Evolutionary conservation across 768 basidiomycete species (phyloP), one percentile per base, ranked within the genome.

Genomic region (Astraeus odoratus): DNA sequence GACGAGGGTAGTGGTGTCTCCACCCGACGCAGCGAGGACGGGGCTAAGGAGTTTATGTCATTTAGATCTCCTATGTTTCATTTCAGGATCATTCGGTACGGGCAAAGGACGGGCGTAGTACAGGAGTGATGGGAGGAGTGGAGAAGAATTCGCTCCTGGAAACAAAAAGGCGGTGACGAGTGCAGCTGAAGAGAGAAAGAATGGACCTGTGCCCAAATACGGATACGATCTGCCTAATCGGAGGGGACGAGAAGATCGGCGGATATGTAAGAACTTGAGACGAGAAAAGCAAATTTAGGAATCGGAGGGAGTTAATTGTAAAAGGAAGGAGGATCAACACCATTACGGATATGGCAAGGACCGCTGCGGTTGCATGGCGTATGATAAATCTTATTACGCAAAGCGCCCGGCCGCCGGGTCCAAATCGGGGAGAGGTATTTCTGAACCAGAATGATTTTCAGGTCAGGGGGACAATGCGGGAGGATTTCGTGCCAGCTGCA

Each of bases 241-340:
- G 24, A 37, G 27, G 31, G 53, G 51, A 65, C 61, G 61, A 65
- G 46, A 50, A 63, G 61, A 63, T 63, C 61, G 61, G 63, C 61
- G 58, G 61, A 65, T 60, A 65, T 61, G 58, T 62, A 54, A 64
- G 49, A 48, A 52, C 24, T 38, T 22, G 36, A 37, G 42, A 37
- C 23, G 30, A 31, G 50, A 48, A 24, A 50, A 24, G 18, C 3
- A 30, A n/a, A 49, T 8, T 18, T 10, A 20, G 36, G 22, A 51
- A 39, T 31, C 24, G 56, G 56, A 45, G 18, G 47, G 46, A 42
- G 39, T 4, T 42, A 18, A 15, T 26, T 52, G 9, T 31, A 56
- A 48, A 33, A 25, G 53, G 61, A 31, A 63, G 47, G 65, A 27
- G 53, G 61, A 63, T 63, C 61, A 65, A 58, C 61, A 57, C 56